Percentiles rank a stretch among this genome's conserved stretches.
These are phyloP conservation scores for Salisapilia sapeloensis DNA, from an alignment of 352 stramenopile species.

Conservation along the genomic window DNA sequence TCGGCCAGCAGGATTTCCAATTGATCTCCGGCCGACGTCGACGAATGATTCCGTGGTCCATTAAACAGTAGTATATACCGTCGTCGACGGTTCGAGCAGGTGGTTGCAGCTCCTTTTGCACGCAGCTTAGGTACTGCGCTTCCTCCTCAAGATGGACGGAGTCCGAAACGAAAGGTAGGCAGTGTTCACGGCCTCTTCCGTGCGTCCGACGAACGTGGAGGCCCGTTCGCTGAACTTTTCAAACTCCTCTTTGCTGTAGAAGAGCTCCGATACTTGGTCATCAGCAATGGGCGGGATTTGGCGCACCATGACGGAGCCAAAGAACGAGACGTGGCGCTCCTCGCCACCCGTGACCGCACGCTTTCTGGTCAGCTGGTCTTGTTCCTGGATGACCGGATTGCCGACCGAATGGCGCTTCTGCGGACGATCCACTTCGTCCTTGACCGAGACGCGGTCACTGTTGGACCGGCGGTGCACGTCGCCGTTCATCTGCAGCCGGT, in stretches of 20 bases:
- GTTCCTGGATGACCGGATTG: no score
- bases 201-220: slow-evolving; percentile 26
- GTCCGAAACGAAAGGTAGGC: slow-evolving; percentile 11
- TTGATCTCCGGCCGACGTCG: no score
- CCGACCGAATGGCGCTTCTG: no score
- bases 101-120: no score
- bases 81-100: no score
- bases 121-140: no score
- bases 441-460: slow-evolving; percentile 12
- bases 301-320: slow-evolving; percentile 30
- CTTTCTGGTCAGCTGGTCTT: no score
- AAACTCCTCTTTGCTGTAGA: slow-evolving; percentile 47
- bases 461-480: slow-evolving; percentile 14
- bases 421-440: slow-evolving; percentile 2
- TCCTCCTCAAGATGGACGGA: no score
- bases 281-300: slow-evolving; percentile 29
- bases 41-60: no score
- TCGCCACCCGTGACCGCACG: background rate
- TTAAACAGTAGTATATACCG: no score
- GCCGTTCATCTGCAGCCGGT: slow-evolving; percentile 25
- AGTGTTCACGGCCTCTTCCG: slow-evolving; percentile 25
- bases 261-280: slow-evolving; percentile 32
- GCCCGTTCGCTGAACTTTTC: slow-evolving; percentile 37
- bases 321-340: slow-evolving; percentile 33
- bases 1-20: no score